Evolutionary conservation across 1,139 yeast species (phyloP).

Genomic region (Pneumocystis jirovecii): DNA sequence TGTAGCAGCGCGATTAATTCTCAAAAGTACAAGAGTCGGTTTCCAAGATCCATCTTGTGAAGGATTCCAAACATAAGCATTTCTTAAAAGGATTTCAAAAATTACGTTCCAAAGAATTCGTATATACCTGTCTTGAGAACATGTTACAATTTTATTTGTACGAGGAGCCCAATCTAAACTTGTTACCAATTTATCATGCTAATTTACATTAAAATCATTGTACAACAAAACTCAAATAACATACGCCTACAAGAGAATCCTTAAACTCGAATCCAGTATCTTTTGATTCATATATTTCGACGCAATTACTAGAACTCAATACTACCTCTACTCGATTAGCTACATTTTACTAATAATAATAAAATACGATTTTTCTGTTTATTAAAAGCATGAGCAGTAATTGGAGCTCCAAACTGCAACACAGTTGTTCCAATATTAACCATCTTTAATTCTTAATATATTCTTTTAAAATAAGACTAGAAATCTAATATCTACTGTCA

Average conservation of each 20-base stretch:
- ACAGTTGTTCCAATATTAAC: background rate
- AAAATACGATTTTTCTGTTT: slow-evolving; percentile 5
- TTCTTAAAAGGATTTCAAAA: slow-evolving; percentile 29
- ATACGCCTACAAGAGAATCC: background rate
- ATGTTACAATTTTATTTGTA: slow-evolving; percentile 84
- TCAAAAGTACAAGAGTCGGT: slow-evolving; percentile 80
- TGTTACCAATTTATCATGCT: slow-evolving; percentile 85
- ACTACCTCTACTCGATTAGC: background rate
- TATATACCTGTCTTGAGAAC: slow-evolving; percentile 62
- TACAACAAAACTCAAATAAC: background rate
- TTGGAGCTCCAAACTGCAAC: slow-evolving; percentile 4
- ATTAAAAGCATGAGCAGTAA: slow-evolving; percentile 13
- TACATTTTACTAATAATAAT: background rate
- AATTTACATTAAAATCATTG: background rate
- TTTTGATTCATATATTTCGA: background rate
- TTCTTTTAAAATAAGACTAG: background rate
- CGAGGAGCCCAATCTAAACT: slow-evolving; percentile 73
- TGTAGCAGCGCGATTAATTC: slow-evolving; percentile 92
- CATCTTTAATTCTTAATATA: background rate
- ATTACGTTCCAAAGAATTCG: background rate
- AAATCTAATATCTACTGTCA: background rate
- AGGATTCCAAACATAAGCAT: slow-evolving; percentile 92
- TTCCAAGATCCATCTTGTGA: slow-evolving; percentile 43
- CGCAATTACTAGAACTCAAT: background rate
- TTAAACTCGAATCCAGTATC: background rate